Evolutionary conservation across 805 yeast genomes (phyloP).

Genomic region (Limtongozyma cylindracea): DNA sequence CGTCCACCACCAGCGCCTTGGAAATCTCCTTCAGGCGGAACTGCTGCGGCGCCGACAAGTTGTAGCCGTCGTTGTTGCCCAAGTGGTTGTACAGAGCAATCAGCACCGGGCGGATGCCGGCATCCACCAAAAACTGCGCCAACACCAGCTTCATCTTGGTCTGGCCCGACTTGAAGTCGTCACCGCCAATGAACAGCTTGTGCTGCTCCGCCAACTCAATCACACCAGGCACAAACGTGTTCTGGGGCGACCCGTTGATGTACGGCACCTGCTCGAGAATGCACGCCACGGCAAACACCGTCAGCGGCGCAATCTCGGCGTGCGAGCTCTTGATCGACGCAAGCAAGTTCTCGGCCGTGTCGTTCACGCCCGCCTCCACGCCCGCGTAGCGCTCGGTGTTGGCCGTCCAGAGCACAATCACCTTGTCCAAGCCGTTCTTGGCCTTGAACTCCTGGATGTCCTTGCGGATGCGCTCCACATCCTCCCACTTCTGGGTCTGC

Average conservation of each 20-base stretch:
- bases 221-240: slow-evolving; percentile 91
- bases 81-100: slow-evolving; percentile 91
- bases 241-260: slow-evolving; percentile 93
- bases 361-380: slow-evolving; percentile 57
- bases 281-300: slow-evolving; percentile 83
- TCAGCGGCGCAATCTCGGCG: slow-evolving; percentile 72
- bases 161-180: slow-evolving; percentile 93
- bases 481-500: slow-evolving; percentile 57
- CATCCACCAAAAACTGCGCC: slow-evolving; percentile 90
- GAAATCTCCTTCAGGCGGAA: slow-evolving; percentile 91
- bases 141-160: slow-evolving; percentile 89
- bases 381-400: slow-evolving; percentile 88
- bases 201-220: slow-evolving; percentile 68
- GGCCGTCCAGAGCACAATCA: slow-evolving; percentile 89
- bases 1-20: slow-evolving; percentile 81
- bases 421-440: slow-evolving; percentile 54
- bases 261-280: slow-evolving; percentile 76
- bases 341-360: slow-evolving; percentile 61
- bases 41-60: slow-evolving; percentile 76
- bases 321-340: slow-evolving; percentile 55
- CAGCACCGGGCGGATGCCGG: slow-evolving; percentile 87
- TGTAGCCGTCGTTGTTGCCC: slow-evolving; percentile 91
- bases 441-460: slow-evolving; percentile 64
- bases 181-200: slow-evolving; percentile 75
- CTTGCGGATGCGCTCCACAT: slow-evolving; percentile 63